These are phyloP conservation scores for Macrolepiota dolichaula DNA, from an alignment of 768 basidiomycete species.

Conservation along the genomic window DNA sequence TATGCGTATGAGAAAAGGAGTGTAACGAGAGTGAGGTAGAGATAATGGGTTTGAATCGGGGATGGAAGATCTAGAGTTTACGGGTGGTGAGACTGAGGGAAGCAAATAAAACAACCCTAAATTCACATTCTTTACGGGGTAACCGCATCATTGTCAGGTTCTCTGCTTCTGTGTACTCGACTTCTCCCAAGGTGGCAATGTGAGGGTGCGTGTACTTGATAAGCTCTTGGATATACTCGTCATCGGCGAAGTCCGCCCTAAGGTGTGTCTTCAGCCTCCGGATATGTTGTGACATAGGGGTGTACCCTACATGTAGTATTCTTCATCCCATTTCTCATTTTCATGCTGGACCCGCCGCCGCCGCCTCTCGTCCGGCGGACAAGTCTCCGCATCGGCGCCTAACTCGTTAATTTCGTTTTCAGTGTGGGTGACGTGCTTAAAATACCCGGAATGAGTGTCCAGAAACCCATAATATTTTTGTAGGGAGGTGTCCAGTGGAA, in stretches of 20 bases:
- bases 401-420: constrained; percentile 85
- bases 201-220: constrained; percentile 64
- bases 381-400: constrained; percentile 61
- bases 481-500: constrained; percentile 34
- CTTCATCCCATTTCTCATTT: constrained; percentile 77
- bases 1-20: constrained; percentile 81
- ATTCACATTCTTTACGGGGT: constrained; percentile 50
- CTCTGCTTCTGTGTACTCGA: constrained; percentile 70
- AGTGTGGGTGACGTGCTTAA: constrained; percentile 64
- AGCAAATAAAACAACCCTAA: constrained; percentile 16
- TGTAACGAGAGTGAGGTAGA: constrained; percentile 68
- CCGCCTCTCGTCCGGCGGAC: constrained; percentile 47
- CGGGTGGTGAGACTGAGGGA: not conserved
- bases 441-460: constrained; percentile 71
- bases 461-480: constrained; percentile 73
- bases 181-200: constrained; percentile 25
- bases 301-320: constrained; percentile 71
- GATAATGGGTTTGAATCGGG: constrained; percentile 47
- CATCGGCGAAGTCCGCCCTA: constrained; percentile 82
- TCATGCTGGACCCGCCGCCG: constrained; percentile 55
- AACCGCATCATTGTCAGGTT: constrained; percentile 60
- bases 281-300: not conserved
- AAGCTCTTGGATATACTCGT: constrained; percentile 71
- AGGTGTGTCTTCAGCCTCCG: constrained; percentile 1
- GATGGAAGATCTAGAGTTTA: constrained; percentile 55